Conservation (phyloP, 2,329 filamentous ascomycete species). For the Pseudogymnoascus sp. region DNA sequence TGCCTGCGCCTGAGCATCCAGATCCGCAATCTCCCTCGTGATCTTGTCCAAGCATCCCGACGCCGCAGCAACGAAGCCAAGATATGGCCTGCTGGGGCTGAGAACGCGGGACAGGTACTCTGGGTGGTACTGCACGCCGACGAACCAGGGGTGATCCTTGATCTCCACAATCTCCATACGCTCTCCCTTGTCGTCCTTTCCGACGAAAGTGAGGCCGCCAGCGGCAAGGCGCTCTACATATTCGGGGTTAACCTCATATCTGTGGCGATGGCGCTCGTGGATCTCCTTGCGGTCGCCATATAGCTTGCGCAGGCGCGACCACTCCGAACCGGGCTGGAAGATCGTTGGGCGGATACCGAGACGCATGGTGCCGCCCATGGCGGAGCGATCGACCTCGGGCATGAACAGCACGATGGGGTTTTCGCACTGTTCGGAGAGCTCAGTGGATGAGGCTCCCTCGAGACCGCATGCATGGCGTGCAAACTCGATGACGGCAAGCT, state of each 20-base stretch:
- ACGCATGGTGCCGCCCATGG: conserved; percentile 80
- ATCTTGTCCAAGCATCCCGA: conserved; percentile 26
- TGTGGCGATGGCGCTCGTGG: conserved; percentile 74
- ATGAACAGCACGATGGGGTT: conserved; percentile 70
- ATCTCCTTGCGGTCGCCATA: conserved; percentile 55
- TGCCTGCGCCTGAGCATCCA: not conserved
- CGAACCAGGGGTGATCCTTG: conserved; percentile 75
- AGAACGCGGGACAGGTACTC: conserved; percentile 76
- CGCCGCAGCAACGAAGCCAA: conserved; percentile 77
- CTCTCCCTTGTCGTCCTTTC: conserved; percentile 69
- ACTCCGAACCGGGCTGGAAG: conserved; percentile 70
- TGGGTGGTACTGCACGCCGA: conserved; percentile 82
- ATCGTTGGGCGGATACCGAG: conserved; percentile 66
- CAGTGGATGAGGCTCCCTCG: conserved; percentile 30
- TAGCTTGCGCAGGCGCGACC: conserved; percentile 67
- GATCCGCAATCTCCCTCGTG: conserved; percentile 16
- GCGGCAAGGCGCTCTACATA: conserved; percentile 61
- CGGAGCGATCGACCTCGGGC: conserved; percentile 75
- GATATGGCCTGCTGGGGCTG: conserved; percentile 64
- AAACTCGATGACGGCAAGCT: conserved; percentile 84
- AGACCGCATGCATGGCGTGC: conserved; percentile 69
- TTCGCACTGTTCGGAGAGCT: conserved; percentile 26
- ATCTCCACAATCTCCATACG: conserved; percentile 81
- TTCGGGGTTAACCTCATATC: conserved; percentile 83
- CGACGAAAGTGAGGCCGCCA: conserved; percentile 66